A percentile compares a stretch with the other conserved stretches of the same genome.
Evolutionary conservation across 2,329 filamentous ascomycete genomes (phyloP).

Genomic region (Geosmithia morbida): DNA sequence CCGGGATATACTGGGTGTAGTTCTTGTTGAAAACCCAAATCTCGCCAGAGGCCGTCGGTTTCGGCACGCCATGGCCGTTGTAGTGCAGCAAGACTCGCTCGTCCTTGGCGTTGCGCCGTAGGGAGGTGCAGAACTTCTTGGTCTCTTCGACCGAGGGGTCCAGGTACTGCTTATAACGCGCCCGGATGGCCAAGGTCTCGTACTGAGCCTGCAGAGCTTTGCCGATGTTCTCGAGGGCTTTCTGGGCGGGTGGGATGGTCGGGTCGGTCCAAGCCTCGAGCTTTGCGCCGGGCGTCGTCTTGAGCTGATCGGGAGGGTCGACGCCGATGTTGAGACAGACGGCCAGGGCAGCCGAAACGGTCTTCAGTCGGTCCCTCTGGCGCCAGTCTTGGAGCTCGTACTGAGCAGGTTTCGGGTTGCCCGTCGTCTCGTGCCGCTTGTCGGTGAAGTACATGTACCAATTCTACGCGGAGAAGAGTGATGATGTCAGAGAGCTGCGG

Average conservation of each 20-base stretch:
- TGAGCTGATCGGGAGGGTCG: conserved; percentile 91
- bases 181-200: conserved; percentile 84
- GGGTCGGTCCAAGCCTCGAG: conserved; percentile 97
- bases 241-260: conserved; percentile 62
- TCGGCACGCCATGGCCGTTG: conserved; percentile 93
- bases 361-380: conserved; percentile 92
- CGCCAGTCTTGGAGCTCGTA: conserved; percentile 81
- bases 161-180: conserved; percentile 93
- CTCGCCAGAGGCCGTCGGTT: conserved; percentile 88
- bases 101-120: conserved; percentile 86
- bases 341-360: conserved; percentile 84
- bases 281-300: conserved; percentile 85
- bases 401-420: conserved; percentile 58
- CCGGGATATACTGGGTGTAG: conserved; percentile 96
- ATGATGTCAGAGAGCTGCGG: not conserved
- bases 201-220: conserved; percentile 95
- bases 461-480: conserved; percentile 37
- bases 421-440: conserved; percentile 90
- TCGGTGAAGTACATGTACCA: conserved; percentile 99
- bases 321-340: conserved; percentile 96
- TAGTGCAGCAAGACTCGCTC: conserved; percentile 97
- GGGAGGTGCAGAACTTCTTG: conserved; percentile 85
- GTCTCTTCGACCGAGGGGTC: conserved; percentile 96
- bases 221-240: conserved; percentile 85
- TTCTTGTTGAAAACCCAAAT: conserved; percentile 99